Conservation (phyloP, 768 basidiomycete species). For the Suillus luteus region DNA sequence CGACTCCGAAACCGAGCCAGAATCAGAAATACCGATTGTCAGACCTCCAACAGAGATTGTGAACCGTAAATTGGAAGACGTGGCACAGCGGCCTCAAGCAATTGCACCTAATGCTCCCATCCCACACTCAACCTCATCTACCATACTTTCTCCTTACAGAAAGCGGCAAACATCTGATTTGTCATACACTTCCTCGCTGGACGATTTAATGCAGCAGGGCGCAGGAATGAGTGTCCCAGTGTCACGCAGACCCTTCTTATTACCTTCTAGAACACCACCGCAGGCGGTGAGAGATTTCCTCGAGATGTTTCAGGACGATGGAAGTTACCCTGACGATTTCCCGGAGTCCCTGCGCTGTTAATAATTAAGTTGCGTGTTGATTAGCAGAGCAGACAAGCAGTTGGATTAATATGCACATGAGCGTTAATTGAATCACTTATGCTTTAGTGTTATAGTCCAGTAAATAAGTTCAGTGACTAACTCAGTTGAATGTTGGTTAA, state of each 20-base stretch:
- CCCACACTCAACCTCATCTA: not conserved
- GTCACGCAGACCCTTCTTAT: slow-evolving; percentile 7
- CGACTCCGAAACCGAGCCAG: slow-evolving; percentile 35
- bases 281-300: slow-evolving; percentile 34
- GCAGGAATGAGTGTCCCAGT: slow-evolving; percentile 11
- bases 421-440: not conserved
- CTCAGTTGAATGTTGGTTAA: not conserved
- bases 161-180: slow-evolving; percentile 13
- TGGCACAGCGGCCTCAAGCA: slow-evolving; percentile 3
- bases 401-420: not conserved
- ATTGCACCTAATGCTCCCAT: not conserved
- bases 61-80: slow-evolving; percentile 10
- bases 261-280: slow-evolving; percentile 24
- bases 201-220: slow-evolving; percentile 15
- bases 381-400: not conserved
- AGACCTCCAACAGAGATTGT: slow-evolving; percentile 18
- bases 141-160: slow-evolving; percentile 23
- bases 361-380: not conserved
- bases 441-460: not conserved
- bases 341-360: slow-evolving; percentile 30
- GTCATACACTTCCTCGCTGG: slow-evolving; percentile 8
- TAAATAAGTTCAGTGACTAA: not conserved
- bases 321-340: slow-evolving; percentile 37
- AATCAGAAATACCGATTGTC: slow-evolving; percentile 30
- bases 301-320: slow-evolving; percentile 36